A percentile compares a stretch with the other conserved stretches of the same genome.
These are phyloP conservation scores for Heliocybe sulcata DNA, from an alignment of 1,284 basidiomycete species.

Conservation along the genomic window DNA sequence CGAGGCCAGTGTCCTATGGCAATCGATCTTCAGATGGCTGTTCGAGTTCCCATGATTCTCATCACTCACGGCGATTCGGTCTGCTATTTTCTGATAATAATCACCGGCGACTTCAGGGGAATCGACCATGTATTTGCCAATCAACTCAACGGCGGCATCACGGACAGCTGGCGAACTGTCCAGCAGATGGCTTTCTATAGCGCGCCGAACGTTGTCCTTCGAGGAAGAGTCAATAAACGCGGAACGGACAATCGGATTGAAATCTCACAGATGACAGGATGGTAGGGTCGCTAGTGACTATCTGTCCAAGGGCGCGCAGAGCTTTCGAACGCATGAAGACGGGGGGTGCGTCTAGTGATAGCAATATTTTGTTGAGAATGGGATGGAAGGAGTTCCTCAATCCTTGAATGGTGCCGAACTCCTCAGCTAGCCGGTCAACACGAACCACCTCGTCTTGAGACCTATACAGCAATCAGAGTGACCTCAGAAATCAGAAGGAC, in stretches of 20 bases:
- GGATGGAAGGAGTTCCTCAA: constrained; percentile 75
- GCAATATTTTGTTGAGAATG: constrained; percentile 70
- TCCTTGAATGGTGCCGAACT: constrained; percentile 68
- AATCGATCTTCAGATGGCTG: constrained; percentile 2
- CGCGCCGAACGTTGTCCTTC: constrained; percentile 67
- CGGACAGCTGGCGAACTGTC: constrained; percentile 92
- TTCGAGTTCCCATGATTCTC: constrained; percentile 1
- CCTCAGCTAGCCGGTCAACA: constrained; percentile 64
- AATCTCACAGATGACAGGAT: constrained; percentile 65
- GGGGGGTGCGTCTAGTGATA: constrained; percentile 71
- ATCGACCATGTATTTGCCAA: constrained; percentile 92
- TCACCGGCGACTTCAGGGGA: constrained; percentile 77
- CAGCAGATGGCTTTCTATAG: constrained; percentile 84
- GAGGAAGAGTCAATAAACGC: constrained; percentile 3
- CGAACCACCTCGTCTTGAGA: constrained; percentile 60
- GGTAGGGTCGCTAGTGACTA: constrained; percentile 82
- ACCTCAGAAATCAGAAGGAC: constrained; percentile 3
- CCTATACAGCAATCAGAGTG: constrained; percentile 21
- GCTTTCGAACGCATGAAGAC: constrained; percentile 91
- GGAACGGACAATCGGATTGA: background rate
- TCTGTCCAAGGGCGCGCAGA: constrained; percentile 76
- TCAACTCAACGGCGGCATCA: constrained; percentile 91
- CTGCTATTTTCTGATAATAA: constrained; percentile 82
- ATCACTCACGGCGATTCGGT: constrained; percentile 73
- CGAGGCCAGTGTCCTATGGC: constrained; percentile 80